phyloP scores from a whole-genome alignment of 352 stramenopile species.

The Globisporangium abappressorium region DNA sequence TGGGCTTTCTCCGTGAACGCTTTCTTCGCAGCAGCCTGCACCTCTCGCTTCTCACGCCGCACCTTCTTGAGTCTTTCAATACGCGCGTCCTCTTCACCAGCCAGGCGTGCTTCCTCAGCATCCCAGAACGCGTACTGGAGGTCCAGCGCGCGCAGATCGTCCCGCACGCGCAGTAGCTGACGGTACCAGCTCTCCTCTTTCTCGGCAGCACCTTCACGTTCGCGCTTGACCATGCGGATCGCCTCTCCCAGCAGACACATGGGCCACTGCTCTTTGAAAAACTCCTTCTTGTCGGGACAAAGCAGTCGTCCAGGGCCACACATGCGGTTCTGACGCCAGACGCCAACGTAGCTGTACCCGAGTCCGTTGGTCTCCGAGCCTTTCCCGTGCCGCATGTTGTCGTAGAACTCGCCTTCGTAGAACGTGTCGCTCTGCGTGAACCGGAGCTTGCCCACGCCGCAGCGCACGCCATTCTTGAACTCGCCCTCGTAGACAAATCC shows the following conservation, averaged over 20 bases:
- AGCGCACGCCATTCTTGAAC: constrained; percentile 42
- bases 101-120: constrained; percentile 49
- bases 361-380: constrained; percentile 60
- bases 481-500: constrained; percentile 61
- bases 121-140: constrained; percentile 60
- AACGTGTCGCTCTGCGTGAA: constrained; percentile 39
- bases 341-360: constrained; percentile 53
- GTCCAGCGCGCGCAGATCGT: constrained; percentile 63
- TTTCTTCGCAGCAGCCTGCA: constrained; percentile 47
- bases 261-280: constrained; percentile 54
- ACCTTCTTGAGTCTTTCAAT: constrained; percentile 49
- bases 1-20: constrained; percentile 45
- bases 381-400: constrained; percentile 56
- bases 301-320: constrained; percentile 44
- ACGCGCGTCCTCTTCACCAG: constrained; percentile 38
- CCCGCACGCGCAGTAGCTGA: constrained; percentile 54
- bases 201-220: constrained; percentile 23
- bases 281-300: constrained; percentile 37
- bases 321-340: constrained; percentile 57
- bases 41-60: constrained; percentile 52
- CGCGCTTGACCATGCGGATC: constrained; percentile 45
- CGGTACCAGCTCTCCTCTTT: constrained; percentile 48
- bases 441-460: constrained; percentile 41
- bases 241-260: constrained; percentile 59
- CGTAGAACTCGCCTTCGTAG: constrained; percentile 71